Base-by-base conservation (phyloP, 192 early-diverging fungal genomes). In the Umbelopsis sp. region DNA sequence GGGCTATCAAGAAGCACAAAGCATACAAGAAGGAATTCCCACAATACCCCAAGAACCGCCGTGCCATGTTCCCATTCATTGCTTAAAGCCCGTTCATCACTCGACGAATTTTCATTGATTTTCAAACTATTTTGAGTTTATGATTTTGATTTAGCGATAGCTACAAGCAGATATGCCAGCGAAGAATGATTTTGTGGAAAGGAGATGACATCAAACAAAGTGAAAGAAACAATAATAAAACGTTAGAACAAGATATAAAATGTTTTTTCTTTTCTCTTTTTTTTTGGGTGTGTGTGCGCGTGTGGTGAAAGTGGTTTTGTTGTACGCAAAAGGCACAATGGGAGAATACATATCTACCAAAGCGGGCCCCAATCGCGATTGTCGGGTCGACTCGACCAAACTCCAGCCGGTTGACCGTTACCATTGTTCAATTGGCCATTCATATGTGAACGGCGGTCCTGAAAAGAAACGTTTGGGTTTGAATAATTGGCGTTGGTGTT, bases 1-100 rank as follows among this genome's bases (percentile, higher is more conserved):
- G 97, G 97, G 97, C 97, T 4, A 70, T 95, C 74, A 98, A 98
- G 87, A 98, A 98, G 86, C 95, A 97, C 83, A 88, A 87, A 70
- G 83, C 86, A 53, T 98, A 98, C 78, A 83, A 80, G 70, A 91
- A 91, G 72, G 97, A 98, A 78, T 98, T 98, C 83, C 84, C 87
- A 7, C 87, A 91, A 72, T 98, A 97, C 70, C 97, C 97, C 49
- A 88, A 87, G 72, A 87, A 87, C 64, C 88, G 97, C 75, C 94
- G 90, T 76, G 85, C 90, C 47, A 84, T 94, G 77, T 80, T 94
- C 75, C 91, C 92, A 23, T 87, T 91, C 69, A 53, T 93, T 37
- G 75, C 81, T 52, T 90, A 83, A 81, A 64, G 16, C 55, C 2
- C 11, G 5, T 10, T 41, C 37, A 41, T 41, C 37, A 41, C 37